Conservation (phyloP, 2,329 filamentous ascomycete species). For the Microdochium paspali region DNA sequence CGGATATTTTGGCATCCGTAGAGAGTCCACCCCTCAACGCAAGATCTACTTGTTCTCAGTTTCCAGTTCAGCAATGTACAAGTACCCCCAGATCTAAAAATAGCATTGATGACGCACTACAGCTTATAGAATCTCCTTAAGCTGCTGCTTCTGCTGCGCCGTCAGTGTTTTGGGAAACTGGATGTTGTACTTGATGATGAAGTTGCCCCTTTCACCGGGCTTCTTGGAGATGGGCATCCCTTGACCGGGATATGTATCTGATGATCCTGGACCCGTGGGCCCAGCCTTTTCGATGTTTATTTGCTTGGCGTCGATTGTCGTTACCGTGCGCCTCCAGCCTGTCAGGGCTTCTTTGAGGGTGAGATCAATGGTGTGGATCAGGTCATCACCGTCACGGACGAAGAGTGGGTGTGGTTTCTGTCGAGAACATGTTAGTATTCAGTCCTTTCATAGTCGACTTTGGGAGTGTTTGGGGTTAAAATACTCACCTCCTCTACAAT, state of each 20-base stretch:
- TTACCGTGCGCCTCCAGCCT: conserved; percentile 85
- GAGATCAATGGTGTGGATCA: conserved; percentile 70
- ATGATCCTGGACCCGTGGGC: conserved; percentile 76
- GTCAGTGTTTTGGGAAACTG: conserved; percentile 80
- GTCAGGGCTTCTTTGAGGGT: conserved; percentile 89
- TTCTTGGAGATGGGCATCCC: conserved; percentile 96
- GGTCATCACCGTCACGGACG: conserved; percentile 79
- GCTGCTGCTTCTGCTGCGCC: conserved; percentile 63
- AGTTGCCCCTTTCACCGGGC: conserved; percentile 72
- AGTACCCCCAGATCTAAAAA: too few relatives aligned
- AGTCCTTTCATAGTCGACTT: too few relatives aligned
- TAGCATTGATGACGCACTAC: neutral
- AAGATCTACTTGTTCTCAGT: too few relatives aligned
- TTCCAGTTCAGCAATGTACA: too few relatives aligned
- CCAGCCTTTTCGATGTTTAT: conserved; percentile 70
- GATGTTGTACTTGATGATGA: conserved; percentile 84
- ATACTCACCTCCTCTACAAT: conserved; percentile 79
- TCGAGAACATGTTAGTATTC: conserved; percentile 26
- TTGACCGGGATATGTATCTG: conserved; percentile 72
- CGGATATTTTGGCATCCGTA: too few relatives aligned
- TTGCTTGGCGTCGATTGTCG: conserved; percentile 87
- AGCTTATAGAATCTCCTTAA: conserved; percentile 68
- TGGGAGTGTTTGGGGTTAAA: neutral
- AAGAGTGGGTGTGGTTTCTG: conserved; percentile 83
- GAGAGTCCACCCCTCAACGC: too few relatives aligned